These are phyloP conservation scores for Fusarium globosum DNA, from an alignment of 2,329 filamentous ascomycete genomes.

Conservation along the genomic window DNA sequence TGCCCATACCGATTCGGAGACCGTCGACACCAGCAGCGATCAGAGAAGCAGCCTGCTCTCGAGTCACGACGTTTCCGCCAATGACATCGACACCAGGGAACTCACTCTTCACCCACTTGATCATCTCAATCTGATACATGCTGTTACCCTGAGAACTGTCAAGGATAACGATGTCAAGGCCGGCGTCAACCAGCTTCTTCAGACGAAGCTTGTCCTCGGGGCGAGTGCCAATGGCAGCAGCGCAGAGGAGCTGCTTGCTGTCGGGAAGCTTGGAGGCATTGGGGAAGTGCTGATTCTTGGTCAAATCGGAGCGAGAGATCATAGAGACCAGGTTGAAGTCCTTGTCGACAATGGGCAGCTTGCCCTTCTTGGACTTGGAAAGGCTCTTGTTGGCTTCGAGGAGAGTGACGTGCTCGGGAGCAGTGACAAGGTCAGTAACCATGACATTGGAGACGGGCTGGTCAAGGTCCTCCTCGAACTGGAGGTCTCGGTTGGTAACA, in stretches of 20 bases:
- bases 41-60: slow-evolving; percentile 91
- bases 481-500: slow-evolving; percentile 96
- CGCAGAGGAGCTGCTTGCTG: slow-evolving; percentile 97
- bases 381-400: slow-evolving; percentile 92
- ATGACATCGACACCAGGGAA: slow-evolving; percentile 93
- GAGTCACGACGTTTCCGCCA: slow-evolving; percentile 97
- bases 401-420: slow-evolving; percentile 82
- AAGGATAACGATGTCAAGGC: slow-evolving; percentile 92
- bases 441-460: slow-evolving; percentile 89
- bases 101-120: slow-evolving; percentile 92
- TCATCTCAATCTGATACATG: slow-evolving; percentile 98
- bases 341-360: slow-evolving; percentile 90
- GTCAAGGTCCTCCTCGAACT: slow-evolving; percentile 84
- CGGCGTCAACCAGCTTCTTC: slow-evolving; percentile 89
- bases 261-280: slow-evolving; percentile 95
- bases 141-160: slow-evolving; percentile 98
- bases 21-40: slow-evolving; percentile 96
- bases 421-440: slow-evolving; percentile 94
- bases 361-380: slow-evolving; percentile 97
- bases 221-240: slow-evolving; percentile 93
- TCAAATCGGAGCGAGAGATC: slow-evolving; percentile 93
- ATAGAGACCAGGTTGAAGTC: slow-evolving; percentile 89
- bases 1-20: slow-evolving; percentile 98
- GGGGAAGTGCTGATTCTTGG: slow-evolving; percentile 98
- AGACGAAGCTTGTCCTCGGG: slow-evolving; percentile 92